Base-by-base conservation (phyloP, 1,284 basidiomycete genomes). In the Mycena sp. region DNA sequence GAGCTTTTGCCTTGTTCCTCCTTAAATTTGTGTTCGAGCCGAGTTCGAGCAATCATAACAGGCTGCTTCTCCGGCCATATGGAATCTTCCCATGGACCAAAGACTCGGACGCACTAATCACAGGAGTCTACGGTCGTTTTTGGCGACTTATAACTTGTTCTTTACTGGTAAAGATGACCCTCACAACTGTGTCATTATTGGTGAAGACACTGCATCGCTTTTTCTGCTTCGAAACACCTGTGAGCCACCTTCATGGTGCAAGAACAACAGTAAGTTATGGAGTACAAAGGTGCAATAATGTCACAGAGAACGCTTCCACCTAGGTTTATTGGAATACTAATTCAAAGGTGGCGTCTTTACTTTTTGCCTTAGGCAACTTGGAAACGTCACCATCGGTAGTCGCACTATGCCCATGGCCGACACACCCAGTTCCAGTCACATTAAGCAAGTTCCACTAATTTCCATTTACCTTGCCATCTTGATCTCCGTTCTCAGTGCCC, bases 111-210 rank as follows among this genome's bases (percentile, higher is more conserved):
- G 78, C 76, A 76, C 75, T 72, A 78, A 83, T 84, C 83, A 84
- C 83, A 82, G 76, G 82, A 78, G 77, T 58, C 51, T 64, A 49
- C 54, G 46, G 19, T 43, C 30, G 17, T 26, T n/a, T 38, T 55
- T 64, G 57, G 46, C 51, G n/a, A 60, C 53, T 11, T 65, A 48
- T 38, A 81, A 87, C 71, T 78, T 92, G 29, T 90, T 85, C 76
- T 92, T 91, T 80, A 88, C 88, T 51, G 87, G 88, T 61, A 79
- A 77, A 71, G 86, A 87, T 71, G 84, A 91, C 77, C 88, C 88
- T 40, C 84, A 88, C 67, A 81, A 80, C 61, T 89, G 86, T 73
- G 82, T 87, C 64, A 78, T 91, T 78, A 90, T 91, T 64, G 88
- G 89, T 40, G 83, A 87, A 70, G 85, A 87, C 73, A 79, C 77